A percentile compares a stretch with the other conserved stretches of the same genome.
Conservation (phyloP, 345 rosid genomes). For the Lumnitzera littorea region DNA sequence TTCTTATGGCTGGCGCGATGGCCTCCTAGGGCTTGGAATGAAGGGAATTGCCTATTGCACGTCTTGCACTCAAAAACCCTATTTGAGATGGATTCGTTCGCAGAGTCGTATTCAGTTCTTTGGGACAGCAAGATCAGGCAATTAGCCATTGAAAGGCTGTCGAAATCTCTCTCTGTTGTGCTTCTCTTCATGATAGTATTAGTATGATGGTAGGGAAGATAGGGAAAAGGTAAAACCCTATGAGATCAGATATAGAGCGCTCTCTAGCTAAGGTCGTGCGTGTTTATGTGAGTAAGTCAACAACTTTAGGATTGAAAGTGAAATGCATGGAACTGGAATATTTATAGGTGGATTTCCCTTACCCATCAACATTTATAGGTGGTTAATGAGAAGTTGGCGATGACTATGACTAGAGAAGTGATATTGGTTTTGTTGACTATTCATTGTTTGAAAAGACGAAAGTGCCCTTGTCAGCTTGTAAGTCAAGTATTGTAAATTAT, state of each 20-base stretch:
- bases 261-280: too few species aligned
- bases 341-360: too few species aligned
- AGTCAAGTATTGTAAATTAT: too few species aligned
- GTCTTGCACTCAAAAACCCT: constrained; percentile 42
- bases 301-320: too few species aligned
- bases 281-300: neutral
- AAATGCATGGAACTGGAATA: too few species aligned
- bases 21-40: constrained; percentile 43
- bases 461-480: too few species aligned
- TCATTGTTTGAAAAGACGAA: too few species aligned
- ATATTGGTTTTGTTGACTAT: too few species aligned
- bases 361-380: too few species aligned
- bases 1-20: constrained; percentile 44
- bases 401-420: too few species aligned
- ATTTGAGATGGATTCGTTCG: neutral
- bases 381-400: too few species aligned
- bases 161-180: constrained; percentile 17
- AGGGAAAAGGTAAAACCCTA: neutral
- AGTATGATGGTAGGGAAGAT: neutral
- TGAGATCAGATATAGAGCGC: neutral
- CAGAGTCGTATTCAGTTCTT: constrained; percentile 12
- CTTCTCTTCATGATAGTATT: constrained; percentile 28
- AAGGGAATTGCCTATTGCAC: constrained; percentile 31
- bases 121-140: constrained; percentile 51
- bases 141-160: constrained; percentile 39